Base-by-base conservation (phyloP, 495 filamentous ascomycete species). In the Choiromyces venosus region DNA sequence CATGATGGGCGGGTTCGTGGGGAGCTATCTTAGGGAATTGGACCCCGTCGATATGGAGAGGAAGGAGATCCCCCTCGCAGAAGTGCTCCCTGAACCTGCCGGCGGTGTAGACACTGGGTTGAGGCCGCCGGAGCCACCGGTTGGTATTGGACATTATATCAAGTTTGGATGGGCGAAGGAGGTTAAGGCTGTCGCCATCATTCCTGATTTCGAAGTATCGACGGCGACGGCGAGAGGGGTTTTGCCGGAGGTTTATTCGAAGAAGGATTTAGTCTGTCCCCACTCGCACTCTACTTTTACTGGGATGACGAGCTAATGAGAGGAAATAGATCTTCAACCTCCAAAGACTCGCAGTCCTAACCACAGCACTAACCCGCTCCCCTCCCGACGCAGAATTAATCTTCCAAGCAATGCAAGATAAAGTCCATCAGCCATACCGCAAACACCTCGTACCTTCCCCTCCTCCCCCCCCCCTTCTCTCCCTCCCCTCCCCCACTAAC, bases 391-490 rank as follows among this genome's bases (percentile, higher is more conserved):
- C 94, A 52, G 90, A 93, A 74, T 90, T 93, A 82, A 98, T 99
- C 81, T 96, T 93, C 84, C 86, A 93, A 37, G 94, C 92, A 37
- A 99, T 99, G 95, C 93, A 97, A 83, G 95, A 99, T 84, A 95
- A 93, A 82, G 86, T 99, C 52, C 95, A 99, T 83, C 95, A 99
- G 82, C 94, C 92, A 14, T 97, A 98, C 83, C 89, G 95, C 64
- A 89, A 92, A 82, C 90, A 86, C 18, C 86, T 99, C 67, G 80
- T 81, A 68, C 61, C 61, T 75, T 42, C 33, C n/a, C 14, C n/a
- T n/a, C 36, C 67, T 33, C 12, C 39, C 25, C 10, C 5, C 21
- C 33, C 10, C n/a, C n/a, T 9, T 44, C 21, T 19, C 42, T 19
- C 9, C 6, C 18, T 19, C 19, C 52, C n/a, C 25, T 18, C 35